These are phyloP conservation scores for Elasticomyces elasticus DNA, from an alignment of 495 filamentous ascomycete species.

Conservation along the genomic window DNA sequence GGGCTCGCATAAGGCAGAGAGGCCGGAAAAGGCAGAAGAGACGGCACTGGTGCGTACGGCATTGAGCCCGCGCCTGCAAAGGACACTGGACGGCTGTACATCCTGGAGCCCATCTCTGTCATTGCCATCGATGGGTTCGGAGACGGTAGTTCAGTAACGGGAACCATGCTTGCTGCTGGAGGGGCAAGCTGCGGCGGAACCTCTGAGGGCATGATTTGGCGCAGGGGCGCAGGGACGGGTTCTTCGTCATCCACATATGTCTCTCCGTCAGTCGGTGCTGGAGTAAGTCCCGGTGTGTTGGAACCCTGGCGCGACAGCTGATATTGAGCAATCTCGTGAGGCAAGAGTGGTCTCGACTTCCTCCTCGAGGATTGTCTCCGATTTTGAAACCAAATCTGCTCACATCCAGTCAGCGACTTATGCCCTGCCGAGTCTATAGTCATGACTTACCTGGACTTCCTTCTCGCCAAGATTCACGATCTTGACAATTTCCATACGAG, in stretches of 20 bases:
- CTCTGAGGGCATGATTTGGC: too few species aligned
- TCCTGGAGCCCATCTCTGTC: too few species aligned
- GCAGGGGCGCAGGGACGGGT: background rate
- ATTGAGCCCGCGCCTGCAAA: too few species aligned
- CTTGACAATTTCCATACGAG: conserved; percentile 71
- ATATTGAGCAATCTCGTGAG: conserved; percentile 52
- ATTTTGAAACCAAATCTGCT: conserved; percentile 98
- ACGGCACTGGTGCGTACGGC: too few species aligned
- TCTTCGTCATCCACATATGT: background rate
- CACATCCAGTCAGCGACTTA: background rate
- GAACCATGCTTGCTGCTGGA: too few species aligned
- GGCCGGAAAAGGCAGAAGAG: too few species aligned
- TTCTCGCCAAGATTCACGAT: conserved; percentile 89
- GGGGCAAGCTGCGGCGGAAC: too few species aligned
- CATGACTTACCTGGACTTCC: conserved; percentile 77
- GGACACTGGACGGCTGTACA: too few species aligned
- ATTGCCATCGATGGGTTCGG: too few species aligned
- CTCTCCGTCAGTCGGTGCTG: background rate
- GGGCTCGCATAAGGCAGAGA: too few species aligned
- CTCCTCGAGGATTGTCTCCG: conserved; percentile 86
- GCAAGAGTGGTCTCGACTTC: conserved; percentile 76
- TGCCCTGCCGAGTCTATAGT: background rate
- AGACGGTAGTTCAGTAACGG: too few species aligned
- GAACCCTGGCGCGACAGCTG: conserved; percentile 9
- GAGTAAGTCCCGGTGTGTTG: background rate